Percentiles rank a stretch among this genome's conserved stretches.
Conservation (phyloP, 1,284 basidiomycete genomes). For the Ceratobasidium sp. region DNA sequence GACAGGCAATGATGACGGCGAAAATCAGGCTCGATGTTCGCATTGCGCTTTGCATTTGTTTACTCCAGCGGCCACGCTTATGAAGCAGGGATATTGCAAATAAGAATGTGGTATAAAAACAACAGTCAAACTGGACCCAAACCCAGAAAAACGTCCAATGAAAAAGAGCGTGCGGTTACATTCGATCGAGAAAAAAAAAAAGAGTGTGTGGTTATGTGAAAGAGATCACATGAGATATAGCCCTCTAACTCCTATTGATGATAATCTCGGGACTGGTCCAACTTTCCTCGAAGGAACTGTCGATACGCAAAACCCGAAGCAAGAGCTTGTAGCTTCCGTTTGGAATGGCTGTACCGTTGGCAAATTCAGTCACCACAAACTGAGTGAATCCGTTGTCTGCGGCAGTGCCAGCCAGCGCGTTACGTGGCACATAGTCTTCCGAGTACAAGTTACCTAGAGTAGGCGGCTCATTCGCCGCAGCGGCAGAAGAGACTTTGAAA, state of each 20-base stretch:
- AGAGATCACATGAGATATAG: neutral
- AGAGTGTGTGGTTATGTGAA: neutral
- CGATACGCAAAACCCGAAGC: slow-evolving; percentile 37
- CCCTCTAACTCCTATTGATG: neutral
- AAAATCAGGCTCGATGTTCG: no score
- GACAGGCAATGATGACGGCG: no score
- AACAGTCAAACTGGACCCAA: no score
- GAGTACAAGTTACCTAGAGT: slow-evolving; percentile 2
- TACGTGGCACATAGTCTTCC: slow-evolving; percentile 16
- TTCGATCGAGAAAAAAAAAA: neutral
- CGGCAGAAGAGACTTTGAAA: neutral
- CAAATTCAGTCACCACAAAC: slow-evolving; percentile 25
- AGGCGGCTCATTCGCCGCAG: neutral
- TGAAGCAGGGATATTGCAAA: no score
- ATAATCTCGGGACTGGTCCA: slow-evolving; percentile 38
- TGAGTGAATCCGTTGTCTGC: no score
- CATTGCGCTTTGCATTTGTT: no score
- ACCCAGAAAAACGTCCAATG: neutral
- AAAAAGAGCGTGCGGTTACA: slow-evolving; percentile 1
- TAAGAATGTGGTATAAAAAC: no score
- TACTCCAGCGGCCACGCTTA: no score
- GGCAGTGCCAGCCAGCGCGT: neutral
- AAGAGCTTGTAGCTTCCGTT: slow-evolving; percentile 41
- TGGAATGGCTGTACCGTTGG: slow-evolving; percentile 41
- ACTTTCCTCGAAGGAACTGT: slow-evolving; percentile 30